A percentile compares a stretch with the other conserved stretches of the same genome.
phyloP scores from a whole-genome alignment of 305 asterid species.

The Rubia tinctorum region DNA sequence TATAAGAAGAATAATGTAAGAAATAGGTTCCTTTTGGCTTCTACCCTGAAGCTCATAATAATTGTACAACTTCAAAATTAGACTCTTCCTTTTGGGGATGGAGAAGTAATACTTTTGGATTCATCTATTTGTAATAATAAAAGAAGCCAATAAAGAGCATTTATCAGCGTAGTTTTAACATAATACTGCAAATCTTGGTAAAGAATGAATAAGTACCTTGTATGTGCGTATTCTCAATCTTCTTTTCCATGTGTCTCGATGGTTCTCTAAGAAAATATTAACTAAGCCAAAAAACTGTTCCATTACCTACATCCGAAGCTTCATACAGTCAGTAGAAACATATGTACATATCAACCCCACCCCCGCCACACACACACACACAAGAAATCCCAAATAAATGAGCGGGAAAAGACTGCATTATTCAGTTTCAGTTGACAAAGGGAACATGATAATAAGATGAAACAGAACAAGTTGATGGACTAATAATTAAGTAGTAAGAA shows the following conservation, averaged over 20 bases:
- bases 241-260: constrained; percentile 88
- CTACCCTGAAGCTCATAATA: background rate
- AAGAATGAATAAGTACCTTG: constrained; percentile 51
- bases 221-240: constrained; percentile 86
- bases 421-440: background rate
- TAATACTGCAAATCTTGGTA: background rate
- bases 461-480: background rate
- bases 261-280: constrained; percentile 90
- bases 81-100: background rate
- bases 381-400: background rate
- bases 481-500: background rate
- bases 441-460: background rate
- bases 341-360: background rate
- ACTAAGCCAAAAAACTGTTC: constrained; percentile 96
- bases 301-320: constrained; percentile 61
- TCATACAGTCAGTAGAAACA: background rate
- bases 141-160: background rate
- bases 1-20: background rate
- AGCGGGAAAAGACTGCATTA: background rate
- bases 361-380: background rate
- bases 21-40: background rate
- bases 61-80: no score
- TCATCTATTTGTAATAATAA: background rate
- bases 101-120: background rate
- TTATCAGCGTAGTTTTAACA: background rate